Evolutionary conservation across 306 rosid genomes (phyloP), one percentile per base, ranked within the genome.

Genomic region (Sphenostylis stenocarpa): DNA sequence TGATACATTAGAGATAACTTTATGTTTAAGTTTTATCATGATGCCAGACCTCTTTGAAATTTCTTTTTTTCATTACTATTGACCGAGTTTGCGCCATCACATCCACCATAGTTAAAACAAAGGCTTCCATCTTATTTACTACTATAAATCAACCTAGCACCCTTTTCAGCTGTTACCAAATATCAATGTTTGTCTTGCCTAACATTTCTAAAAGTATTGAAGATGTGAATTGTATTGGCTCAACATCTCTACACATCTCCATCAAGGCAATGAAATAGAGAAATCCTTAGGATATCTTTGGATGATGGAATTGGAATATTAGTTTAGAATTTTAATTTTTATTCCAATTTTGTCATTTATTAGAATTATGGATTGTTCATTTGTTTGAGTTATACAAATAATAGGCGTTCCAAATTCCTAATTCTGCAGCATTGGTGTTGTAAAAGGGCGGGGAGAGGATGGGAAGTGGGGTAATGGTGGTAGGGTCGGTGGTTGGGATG

Each of bases 101-200:
- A 39, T 61, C 52, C 61, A 38, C 67, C 62, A 36, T 63, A 47
- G 12, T 81, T 62, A 53, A 62, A 60, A 21, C 43, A 69, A 53
- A 53, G 43, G 63, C 53, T 73, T 68, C 64, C 81, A 36, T 31
- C 75, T 73, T 29, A 67, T 61, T 73, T 67, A 28, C 73, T 52
- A 57, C 31, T 48, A 77, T 63, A 39, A 19, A 70, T 53, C 62
- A 53, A 36, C 55, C 10, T 41, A 13, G n/a, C 67, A 41, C 10
- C 52, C 66, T 51, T 72, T 77, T 68, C 52, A 60, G 63, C 73
- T 55, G 60, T 77, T 72, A 45, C 47, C 64, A 21, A 38, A 36
- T 56, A 67, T 45, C 67, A 81, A 58, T 41, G 23, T 23, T 39
- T 72, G 28, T 28, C 19, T 56, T 73, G 47, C 62, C 19, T 60